Evolutionary conservation across 768 basidiomycete species (phyloP).

Genomic region (Suillus americanus): DNA sequence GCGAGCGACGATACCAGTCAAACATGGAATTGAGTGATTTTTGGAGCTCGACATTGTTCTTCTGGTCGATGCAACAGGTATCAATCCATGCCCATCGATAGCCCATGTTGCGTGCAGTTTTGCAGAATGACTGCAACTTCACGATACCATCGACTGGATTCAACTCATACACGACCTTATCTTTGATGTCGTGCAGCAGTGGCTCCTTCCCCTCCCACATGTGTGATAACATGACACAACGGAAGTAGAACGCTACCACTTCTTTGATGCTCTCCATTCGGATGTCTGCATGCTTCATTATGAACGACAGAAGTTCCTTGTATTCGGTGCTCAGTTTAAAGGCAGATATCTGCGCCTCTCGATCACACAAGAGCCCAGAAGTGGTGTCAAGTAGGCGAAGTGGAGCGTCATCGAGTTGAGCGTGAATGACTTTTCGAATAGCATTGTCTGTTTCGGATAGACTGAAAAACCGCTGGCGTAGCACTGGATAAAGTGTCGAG

Average conservation of each 20-base stretch:
- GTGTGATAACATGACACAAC: background rate
- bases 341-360: background rate
- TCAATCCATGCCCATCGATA: background rate
- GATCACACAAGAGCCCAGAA: background rate
- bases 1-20: background rate
- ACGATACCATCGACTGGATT: background rate
- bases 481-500: background rate
- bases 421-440: background rate
- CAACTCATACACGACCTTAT: background rate
- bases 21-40: background rate
- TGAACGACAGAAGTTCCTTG: background rate
- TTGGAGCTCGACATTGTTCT: background rate
- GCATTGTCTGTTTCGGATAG: background rate
- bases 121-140: background rate
- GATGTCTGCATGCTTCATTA: background rate
- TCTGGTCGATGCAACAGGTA: background rate
- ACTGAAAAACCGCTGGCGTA: background rate
- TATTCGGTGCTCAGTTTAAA: background rate
- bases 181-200: background rate
- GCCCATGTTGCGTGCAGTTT: background rate
- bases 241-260: background rate
- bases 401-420: background rate
- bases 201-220: background rate
- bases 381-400: background rate
- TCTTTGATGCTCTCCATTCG: background rate